phyloP scores from a whole-genome alignment of 2,329 filamentous ascomycete genomes.

The Thelonectria discophora region DNA sequence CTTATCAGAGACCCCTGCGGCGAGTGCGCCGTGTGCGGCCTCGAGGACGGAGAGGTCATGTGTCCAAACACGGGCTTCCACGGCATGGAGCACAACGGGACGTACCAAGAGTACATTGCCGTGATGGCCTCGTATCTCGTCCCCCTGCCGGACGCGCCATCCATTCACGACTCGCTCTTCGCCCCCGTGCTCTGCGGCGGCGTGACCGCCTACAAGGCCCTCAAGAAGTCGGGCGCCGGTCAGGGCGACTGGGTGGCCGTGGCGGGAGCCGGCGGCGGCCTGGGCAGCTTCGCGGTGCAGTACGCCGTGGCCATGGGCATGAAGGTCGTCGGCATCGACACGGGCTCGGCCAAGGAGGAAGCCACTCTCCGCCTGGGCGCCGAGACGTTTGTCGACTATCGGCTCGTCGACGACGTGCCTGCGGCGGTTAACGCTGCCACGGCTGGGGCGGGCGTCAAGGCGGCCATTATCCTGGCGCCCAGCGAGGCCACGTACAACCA shows the following conservation, averaged over 20 bases:
- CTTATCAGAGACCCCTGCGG: slow-evolving; percentile 4
- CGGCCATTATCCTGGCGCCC: slow-evolving; percentile 1
- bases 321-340: slow-evolving; percentile 7
- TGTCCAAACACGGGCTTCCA: slow-evolving; percentile 1
- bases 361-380: neutral
- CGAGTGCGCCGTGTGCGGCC: neutral
- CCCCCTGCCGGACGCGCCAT: neutral
- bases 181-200: slow-evolving; percentile 5
- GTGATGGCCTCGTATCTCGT: slow-evolving; percentile 1
- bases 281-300: slow-evolving; percentile 3
- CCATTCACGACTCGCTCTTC: neutral
- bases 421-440: neutral
- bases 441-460: neutral
- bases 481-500: slow-evolving; percentile 12
- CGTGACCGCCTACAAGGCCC: slow-evolving; percentile 4
- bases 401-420: neutral
- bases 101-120: slow-evolving; percentile 6
- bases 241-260: slow-evolving; percentile 7
- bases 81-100: slow-evolving; percentile 4
- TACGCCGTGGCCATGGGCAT: slow-evolving; percentile 11
- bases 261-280: slow-evolving; percentile 6
- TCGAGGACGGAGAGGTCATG: slow-evolving; percentile 6
- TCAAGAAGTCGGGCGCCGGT: slow-evolving; percentile 3
- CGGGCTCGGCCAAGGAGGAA: neutral
- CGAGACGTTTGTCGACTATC: slow-evolving; percentile 2